Percentiles rank a stretch among this genome's conserved stretches.
Evolutionary conservation across 495 filamentous ascomycete genomes (phyloP).

Genomic region (Delitschia confertaspora): DNA sequence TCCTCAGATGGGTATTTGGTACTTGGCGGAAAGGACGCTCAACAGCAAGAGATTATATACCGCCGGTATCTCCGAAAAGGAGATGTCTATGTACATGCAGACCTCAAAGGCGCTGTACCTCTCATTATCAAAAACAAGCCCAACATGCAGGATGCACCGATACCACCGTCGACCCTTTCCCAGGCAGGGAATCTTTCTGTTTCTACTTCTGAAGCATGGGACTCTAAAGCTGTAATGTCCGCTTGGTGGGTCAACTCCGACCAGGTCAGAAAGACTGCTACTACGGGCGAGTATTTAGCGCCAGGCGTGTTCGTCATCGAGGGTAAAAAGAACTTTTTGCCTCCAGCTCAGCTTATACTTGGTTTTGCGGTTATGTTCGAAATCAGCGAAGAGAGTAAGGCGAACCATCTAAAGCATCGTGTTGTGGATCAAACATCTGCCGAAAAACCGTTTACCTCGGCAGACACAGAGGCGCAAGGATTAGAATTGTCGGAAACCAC

Average conservation of each 20-base stretch:
- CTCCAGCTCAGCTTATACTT: constrained; percentile 77
- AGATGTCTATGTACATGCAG: constrained; percentile 86
- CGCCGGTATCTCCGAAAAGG: constrained; percentile 74
- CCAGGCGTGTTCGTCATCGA: constrained; percentile 68
- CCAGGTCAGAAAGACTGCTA: constrained; percentile 76
- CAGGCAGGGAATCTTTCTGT: constrained; percentile 83
- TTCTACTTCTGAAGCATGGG: constrained; percentile 81
- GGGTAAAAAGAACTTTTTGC: constrained; percentile 83
- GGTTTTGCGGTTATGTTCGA: constrained; percentile 82
- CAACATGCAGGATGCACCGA: constrained; percentile 65
- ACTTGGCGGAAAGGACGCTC: constrained; percentile 72
- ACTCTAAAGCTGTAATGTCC: constrained; percentile 87
- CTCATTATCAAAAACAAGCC: constrained; percentile 81
- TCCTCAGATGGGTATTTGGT: constrained; percentile 94
- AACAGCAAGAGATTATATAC: constrained; percentile 89
- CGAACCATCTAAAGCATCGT: constrained; percentile 66
- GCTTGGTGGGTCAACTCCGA: constrained; percentile 88
- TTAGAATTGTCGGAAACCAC: constrained; percentile 1
- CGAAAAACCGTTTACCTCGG: too few relatives aligned
- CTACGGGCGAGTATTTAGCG: constrained; percentile 68
- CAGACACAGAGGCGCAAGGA: constrained; percentile 4
- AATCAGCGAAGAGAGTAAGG: constrained; percentile 80
- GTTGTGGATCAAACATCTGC: constrained; percentile 40
- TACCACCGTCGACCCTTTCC: constrained; percentile 80
- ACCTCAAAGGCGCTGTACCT: constrained; percentile 71